Percentiles rank a stretch among this genome's conserved stretches.
phyloP scores from a whole-genome alignment of 1,284 basidiomycete genomes.

The Apiotrichum montevideense region DNA sequence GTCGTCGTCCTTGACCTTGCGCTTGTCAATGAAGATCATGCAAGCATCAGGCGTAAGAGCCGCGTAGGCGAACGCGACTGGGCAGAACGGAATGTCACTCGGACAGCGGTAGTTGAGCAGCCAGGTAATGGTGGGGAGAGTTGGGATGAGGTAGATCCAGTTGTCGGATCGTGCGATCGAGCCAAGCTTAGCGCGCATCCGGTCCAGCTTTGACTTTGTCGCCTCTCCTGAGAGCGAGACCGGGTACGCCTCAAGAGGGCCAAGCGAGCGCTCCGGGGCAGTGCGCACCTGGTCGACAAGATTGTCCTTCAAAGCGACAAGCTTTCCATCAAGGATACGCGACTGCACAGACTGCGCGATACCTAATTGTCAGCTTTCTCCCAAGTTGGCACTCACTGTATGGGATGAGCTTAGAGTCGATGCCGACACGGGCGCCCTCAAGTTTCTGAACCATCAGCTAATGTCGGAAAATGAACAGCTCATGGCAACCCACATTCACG shows the following conservation, averaged over 20 bases:
- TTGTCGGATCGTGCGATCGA: slow-evolving; percentile 28
- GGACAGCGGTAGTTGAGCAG: slow-evolving; percentile 71
- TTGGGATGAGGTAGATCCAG: slow-evolving; percentile 46
- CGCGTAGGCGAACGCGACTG: slow-evolving; percentile 78
- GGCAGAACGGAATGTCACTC: slow-evolving; percentile 74
- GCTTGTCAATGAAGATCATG: slow-evolving; percentile 37
- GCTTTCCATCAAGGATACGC: slow-evolving; percentile 42
- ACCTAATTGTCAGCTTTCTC: too few species aligned
- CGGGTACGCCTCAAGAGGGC: slow-evolving; percentile 67
- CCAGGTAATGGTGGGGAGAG: slow-evolving; percentile 57
- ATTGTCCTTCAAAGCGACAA: slow-evolving; percentile 57
- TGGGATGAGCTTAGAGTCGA: slow-evolving; percentile 82
- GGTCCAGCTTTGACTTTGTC: slow-evolving; percentile 29
- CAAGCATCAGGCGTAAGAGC: slow-evolving; percentile 58
- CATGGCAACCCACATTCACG: slow-evolving; percentile 49
- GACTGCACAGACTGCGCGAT: too few species aligned
- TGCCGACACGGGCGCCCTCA: slow-evolving; percentile 62
- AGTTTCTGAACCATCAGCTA: slow-evolving; percentile 49
- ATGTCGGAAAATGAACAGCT: neutral
- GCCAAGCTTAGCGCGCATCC: slow-evolving; percentile 33
- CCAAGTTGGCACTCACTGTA: slow-evolving; percentile 50
- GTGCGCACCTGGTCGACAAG: slow-evolving; percentile 78
- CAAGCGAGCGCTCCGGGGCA: slow-evolving; percentile 61
- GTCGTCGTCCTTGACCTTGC: slow-evolving; percentile 34
- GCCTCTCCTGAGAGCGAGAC: slow-evolving; percentile 63